A percentile compares a stretch with the other conserved stretches of the same genome.
Evolutionary conservation across 805 yeast genomes (phyloP).

Genomic region (Metschnikowia anglica): DNA sequence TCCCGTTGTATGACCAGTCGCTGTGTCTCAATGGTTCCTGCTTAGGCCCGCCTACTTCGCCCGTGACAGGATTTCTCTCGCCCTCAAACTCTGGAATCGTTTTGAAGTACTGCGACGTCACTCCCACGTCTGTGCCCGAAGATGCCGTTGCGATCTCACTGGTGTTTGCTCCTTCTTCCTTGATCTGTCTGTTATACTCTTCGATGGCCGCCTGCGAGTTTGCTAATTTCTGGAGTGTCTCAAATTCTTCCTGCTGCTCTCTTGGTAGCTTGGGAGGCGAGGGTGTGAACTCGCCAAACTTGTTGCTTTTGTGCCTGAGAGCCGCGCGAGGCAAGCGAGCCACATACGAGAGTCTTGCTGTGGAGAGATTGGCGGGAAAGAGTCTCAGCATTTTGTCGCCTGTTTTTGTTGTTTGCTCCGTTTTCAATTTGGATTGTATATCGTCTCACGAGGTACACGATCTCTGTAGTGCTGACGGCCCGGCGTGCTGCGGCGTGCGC

Average conservation of each 20-base stretch:
- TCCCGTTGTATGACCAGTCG: slow-evolving; percentile 93
- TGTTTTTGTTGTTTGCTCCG: background rate
- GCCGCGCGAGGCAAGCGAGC: background rate
- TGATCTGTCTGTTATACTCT: slow-evolving; percentile 56
- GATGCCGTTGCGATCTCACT: slow-evolving; percentile 25
- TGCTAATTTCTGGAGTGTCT: slow-evolving; percentile 77
- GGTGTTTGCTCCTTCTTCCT: slow-evolving; percentile 20
- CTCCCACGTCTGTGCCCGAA: slow-evolving; percentile 54
- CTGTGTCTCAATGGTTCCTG: slow-evolving; percentile 87
- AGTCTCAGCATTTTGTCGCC: background rate
- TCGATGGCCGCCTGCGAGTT: slow-evolving; percentile 75
- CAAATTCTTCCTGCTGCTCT: slow-evolving; percentile 89
- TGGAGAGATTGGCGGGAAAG: background rate
- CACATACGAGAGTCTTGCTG: background rate
- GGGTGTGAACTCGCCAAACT: slow-evolving; percentile 30
- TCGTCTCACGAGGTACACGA: background rate
- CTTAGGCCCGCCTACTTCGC: slow-evolving; percentile 96
- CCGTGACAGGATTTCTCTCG: slow-evolving; percentile 86
- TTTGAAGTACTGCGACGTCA: slow-evolving; percentile 68
- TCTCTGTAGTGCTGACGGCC: background rate
- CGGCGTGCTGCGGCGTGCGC: background rate
- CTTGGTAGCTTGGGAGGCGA: slow-evolving; percentile 73
- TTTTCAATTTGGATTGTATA: background rate
- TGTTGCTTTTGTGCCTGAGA: slow-evolving; percentile 14
- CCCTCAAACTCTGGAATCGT: slow-evolving; percentile 96